Base-by-base conservation (phyloP, 352 stramenopile species). In the Detonula confervacea region DNA sequence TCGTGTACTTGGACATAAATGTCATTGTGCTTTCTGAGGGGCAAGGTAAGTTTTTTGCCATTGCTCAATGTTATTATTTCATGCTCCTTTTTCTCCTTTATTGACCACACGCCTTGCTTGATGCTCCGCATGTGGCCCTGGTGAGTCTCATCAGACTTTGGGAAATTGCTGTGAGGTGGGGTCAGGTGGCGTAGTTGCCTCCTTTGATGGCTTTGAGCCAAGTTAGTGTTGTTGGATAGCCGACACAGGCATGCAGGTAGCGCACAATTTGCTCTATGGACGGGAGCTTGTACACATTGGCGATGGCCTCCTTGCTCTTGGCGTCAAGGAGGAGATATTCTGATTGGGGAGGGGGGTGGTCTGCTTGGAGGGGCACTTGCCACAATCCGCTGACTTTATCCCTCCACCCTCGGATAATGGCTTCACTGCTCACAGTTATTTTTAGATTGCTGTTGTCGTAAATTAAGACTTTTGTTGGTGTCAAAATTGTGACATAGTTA, bases 161-260 rank as follows among this genome's bases (percentile, higher is more conserved):
- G 70, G 51, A 59, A 76, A 29, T 85, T 33, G 24, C 80, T 80
- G 8, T 51, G 12, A 87, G 56, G 6, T 55, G 49, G 35, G 80
- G 69, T 66, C 72, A 75, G 7, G 55, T 62, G 6, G 20, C 27
- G 27, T 56, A 55, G 57, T 64, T 52, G 6, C 55, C 56, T 24
- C 11, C 11, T 29, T 25, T 46, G 8, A 68, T 73, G 1, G 71
- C 62, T 42, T 47, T 59, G 27, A 79, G 18, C 55, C 33, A 81
- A 16, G 55, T 75, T 22, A n/a, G 6, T 46, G 63, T 56, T 2
- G 49, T 56, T 20, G 72, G 63, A 42, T 62, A 70, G 0, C 63
- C 56, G 12, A 22, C 25, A 18, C 44, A 55, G 0, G 59, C 60
- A 42, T 78, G 70, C 7, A 60, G 20, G n/a, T 47, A 72, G 1